Evolutionary conservation across 2,329 filamentous ascomycete genomes (phyloP), one percentile per base, ranked within the genome.

Genomic region (Alternaria solani): DNA sequence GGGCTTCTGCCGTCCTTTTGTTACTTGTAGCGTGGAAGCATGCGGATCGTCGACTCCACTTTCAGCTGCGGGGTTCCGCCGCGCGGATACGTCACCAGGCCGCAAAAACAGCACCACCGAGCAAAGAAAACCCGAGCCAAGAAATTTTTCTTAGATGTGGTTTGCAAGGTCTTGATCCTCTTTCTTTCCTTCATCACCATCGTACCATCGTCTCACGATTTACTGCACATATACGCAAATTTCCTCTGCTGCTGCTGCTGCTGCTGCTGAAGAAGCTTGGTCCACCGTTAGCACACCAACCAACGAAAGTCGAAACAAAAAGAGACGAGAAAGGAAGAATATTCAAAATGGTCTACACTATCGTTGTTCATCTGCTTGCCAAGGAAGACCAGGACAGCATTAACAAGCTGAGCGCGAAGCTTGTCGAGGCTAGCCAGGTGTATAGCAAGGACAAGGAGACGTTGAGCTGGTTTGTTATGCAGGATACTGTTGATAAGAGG

Each of bases 381-480:
- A 92, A 92, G 74, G 83, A 87, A 58, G 85, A 90, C 70, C 79
- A 83, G 12, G 86, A 87, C 55, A 83, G 83, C 74, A 88, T 92
- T 79, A 80, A 83, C 62, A 91, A 89, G 78, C 81, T 93, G 59
- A 86, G 88, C 70, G 87, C 87, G 58, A 93, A 92, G 82, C 87
- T 93, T 58, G 85, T 89, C 74, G 90, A 93, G 76, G 90, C 90
- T n/a, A 88, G 88, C 60, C 85, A 87, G 63, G 84, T 92, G 64
- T 92, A 92, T 80, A 87, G 85, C 65, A 83, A 90, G 65, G 90
- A 92, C 80, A 87, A 86, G 73, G 90, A 92, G 81, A 91, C 78
- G 43, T 65, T 83, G 39, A 71, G 72, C 46, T 92, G 90, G 90
- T 87, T 91, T 78, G 90, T 93, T 64, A 92, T 92, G 90, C 90